A percentile compares a stretch with the other conserved stretches of the same genome.
phyloP scores from a whole-genome alignment of 1,284 basidiomycete species.

The Fomes fomentarius region DNA sequence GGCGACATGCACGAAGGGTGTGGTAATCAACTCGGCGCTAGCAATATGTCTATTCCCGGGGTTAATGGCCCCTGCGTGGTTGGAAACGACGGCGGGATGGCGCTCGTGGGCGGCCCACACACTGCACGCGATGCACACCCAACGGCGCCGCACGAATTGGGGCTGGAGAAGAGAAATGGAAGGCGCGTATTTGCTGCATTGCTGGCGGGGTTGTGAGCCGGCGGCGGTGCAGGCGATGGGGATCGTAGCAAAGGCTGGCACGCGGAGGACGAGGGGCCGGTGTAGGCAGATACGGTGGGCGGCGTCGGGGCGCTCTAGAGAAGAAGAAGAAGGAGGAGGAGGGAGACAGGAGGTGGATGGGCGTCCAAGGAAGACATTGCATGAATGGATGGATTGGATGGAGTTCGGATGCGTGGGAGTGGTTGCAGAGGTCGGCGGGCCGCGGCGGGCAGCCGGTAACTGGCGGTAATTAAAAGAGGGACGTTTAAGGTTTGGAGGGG shows the following conservation, averaged over 20 bases:
- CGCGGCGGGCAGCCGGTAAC: slow-evolving; percentile 20
- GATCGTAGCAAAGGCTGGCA: not conserved
- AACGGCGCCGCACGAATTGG: not conserved
- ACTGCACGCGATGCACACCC: too few species aligned
- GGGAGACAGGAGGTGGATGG: too few species aligned
- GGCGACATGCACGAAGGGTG: not conserved
- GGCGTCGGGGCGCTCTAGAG: too few species aligned
- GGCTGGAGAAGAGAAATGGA: not conserved
- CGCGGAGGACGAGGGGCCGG: not conserved
- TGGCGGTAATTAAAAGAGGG: slow-evolving; percentile 21
- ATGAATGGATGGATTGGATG: too few species aligned
- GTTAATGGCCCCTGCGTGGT: slow-evolving; percentile 8
- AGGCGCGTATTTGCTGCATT: too few species aligned
- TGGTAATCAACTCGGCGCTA: slow-evolving; percentile 20
- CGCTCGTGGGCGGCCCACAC: too few species aligned
- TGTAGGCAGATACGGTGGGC: too few species aligned
- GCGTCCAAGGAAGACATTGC: too few species aligned
- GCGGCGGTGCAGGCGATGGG: not conserved
- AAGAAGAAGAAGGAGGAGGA: too few species aligned
- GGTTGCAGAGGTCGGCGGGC: slow-evolving; percentile 12
- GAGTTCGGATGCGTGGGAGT: slow-evolving; percentile 3
- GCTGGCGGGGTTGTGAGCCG: too few species aligned
- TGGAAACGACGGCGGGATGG: too few species aligned
- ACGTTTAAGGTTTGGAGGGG: slow-evolving; percentile 17
- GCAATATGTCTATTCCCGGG: slow-evolving; percentile 25